Percentiles rank a stretch among this genome's conserved stretches.
Evolutionary conservation across 352 stramenopile species (phyloP).

Genomic region (Phytophthora lateralis): DNA sequence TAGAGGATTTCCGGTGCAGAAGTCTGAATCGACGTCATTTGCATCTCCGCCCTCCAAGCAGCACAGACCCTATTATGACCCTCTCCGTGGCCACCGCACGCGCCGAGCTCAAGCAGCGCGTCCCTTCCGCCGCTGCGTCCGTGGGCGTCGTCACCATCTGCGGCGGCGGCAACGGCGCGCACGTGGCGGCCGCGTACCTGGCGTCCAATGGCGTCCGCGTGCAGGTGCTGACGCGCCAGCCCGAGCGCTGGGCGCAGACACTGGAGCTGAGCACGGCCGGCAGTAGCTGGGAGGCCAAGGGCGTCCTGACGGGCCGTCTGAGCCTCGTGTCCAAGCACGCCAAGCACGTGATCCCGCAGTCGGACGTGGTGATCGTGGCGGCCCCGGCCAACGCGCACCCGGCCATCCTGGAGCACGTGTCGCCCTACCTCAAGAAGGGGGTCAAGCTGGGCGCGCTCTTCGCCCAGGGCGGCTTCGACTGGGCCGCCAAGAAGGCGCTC

Average conservation of each 20-base stretch:
- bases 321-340: slow-evolving; percentile 82
- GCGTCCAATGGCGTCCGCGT: slow-evolving; percentile 85
- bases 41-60: slow-evolving; percentile 30
- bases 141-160: slow-evolving; percentile 90
- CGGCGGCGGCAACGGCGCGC: slow-evolving; percentile 91
- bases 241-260: slow-evolving; percentile 76
- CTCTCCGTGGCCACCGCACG: slow-evolving; percentile 78
- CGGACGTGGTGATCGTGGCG: slow-evolving; percentile 91
- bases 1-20: slow-evolving; percentile 16
- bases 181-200: slow-evolving; percentile 90
- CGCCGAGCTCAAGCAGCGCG: slow-evolving; percentile 61
- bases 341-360: slow-evolving; percentile 85
- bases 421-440: slow-evolving; percentile 87
- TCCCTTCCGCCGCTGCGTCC: slow-evolving; percentile 32
- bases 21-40: slow-evolving; percentile 18
- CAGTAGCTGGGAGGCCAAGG: slow-evolving; percentile 87
- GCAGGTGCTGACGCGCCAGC: slow-evolving; percentile 83
- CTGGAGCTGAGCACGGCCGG: slow-evolving; percentile 84
- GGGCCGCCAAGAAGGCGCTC: slow-evolving; percentile 90
- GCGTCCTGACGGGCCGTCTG: slow-evolving; percentile 73
- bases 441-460: slow-evolving; percentile 89
- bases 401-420: slow-evolving; percentile 76
- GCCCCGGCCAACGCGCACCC: slow-evolving; percentile 90
- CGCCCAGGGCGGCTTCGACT: slow-evolving; percentile 93
- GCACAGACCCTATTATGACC: slow-evolving; percentile 50